A percentile compares a stretch with the other conserved stretches of the same genome.
These are phyloP conservation scores for Trametes sp. DNA, from an alignment of 1,284 basidiomycete species.

Conservation along the genomic window DNA sequence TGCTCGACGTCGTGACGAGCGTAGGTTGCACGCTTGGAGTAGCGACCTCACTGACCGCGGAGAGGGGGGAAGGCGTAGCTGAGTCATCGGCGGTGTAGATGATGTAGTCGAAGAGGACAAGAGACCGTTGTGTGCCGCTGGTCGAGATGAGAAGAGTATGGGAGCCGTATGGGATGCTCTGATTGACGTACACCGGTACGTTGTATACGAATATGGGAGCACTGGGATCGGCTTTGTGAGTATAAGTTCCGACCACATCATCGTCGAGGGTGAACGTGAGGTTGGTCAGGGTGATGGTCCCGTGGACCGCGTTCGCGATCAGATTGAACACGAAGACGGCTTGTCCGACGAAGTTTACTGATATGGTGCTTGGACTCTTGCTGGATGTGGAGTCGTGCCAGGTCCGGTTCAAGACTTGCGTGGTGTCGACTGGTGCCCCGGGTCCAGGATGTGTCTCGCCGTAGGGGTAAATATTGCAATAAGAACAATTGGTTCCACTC, in stretches of 20 bases:
- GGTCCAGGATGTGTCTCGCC: not conserved
- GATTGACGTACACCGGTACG: not conserved
- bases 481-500: not conserved
- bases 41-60: too few species aligned
- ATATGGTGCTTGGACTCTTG: not conserved
- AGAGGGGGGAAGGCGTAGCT: too few species aligned
- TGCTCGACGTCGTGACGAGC: too few species aligned
- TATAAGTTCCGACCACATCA: not conserved
- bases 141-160: conserved; percentile 13
- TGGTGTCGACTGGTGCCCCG: not conserved
- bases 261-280: conserved; percentile 17
- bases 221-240: not conserved
- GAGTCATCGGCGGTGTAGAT: conserved; percentile 7
- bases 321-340: conserved; percentile 21
- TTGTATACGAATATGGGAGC: not conserved
- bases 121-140: not conserved
- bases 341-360: conserved; percentile 2
- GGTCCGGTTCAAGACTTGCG: not conserved
- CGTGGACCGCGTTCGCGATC: conserved; percentile 6
- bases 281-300: not conserved
- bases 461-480: not conserved
- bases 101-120: conserved; percentile 20
- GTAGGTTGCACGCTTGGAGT: too few species aligned
- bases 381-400: conserved; percentile 12
- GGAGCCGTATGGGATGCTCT: not conserved